These are phyloP conservation scores for Combretum micranthum DNA, from an alignment of 345 rosid genomes.

Conservation along the genomic window DNA sequence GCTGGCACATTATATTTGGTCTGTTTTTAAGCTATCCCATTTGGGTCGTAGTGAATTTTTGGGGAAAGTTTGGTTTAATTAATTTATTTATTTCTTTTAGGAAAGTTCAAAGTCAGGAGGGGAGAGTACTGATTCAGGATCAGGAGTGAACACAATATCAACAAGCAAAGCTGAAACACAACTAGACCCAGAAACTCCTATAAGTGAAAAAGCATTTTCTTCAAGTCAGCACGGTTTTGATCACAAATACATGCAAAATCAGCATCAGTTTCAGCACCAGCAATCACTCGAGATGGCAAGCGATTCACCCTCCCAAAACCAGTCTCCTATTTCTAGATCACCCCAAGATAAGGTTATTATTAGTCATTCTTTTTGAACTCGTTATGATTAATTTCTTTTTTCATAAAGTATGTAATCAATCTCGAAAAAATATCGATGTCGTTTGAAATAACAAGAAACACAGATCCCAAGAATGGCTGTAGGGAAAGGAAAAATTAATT, in stretches of 20 bases:
- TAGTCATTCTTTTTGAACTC: too few relatives aligned
- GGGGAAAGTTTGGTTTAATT: conserved; percentile 7
- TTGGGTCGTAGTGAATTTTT: conserved; percentile 2
- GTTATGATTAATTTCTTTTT: too few relatives aligned
- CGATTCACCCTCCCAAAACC: conserved; percentile 49
- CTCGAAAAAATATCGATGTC: too few relatives aligned
- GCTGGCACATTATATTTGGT: too few relatives aligned
- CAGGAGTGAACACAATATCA: conserved; percentile 51
- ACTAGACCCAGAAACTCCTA: conserved; percentile 71
- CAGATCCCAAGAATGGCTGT: conserved; percentile 6
- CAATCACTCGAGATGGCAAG: conserved; percentile 38
- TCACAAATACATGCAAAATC: conserved; percentile 18
- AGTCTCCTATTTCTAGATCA: conserved; percentile 45
- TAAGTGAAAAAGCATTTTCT: conserved; percentile 48
- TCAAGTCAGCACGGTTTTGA: conserved; percentile 34
- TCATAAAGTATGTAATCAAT: too few relatives aligned
- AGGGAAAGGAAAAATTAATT: not conserved
- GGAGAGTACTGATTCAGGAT: conserved; percentile 84
- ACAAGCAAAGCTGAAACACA: conserved; percentile 68
- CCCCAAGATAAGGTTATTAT: conserved; percentile 71
- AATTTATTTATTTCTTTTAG: conserved; percentile 32
- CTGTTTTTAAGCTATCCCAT: not conserved
- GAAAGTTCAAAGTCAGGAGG: conserved; percentile 83
- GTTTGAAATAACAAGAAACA: not conserved
- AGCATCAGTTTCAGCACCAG: conserved; percentile 26